Conservation (phyloP, 345 rosid genomes). For the Eucalyptus leucophloia region DNA sequence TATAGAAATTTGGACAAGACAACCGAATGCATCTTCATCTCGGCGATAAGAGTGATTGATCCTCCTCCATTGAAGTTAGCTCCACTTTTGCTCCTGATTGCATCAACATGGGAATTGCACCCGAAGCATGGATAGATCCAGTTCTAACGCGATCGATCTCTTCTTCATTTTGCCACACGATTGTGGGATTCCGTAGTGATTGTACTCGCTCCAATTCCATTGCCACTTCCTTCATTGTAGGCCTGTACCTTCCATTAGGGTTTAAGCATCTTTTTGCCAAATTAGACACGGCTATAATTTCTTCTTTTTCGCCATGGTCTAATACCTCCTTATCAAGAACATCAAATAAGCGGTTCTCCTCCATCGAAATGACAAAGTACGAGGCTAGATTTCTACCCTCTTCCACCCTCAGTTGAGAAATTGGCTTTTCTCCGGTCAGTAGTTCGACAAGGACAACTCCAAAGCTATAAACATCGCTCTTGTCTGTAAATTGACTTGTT, state of each 20-base stretch:
- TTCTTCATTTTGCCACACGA: rapidly evolving
- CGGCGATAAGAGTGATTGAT: background rate
- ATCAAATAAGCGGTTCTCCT: background rate
- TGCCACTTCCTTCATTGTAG: constrained; percentile 1
- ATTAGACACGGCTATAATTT: background rate
- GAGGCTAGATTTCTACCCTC: background rate
- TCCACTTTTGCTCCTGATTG: background rate
- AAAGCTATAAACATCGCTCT: constrained; percentile 3
- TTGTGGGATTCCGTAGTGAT: too few relatives aligned
- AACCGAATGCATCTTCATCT: background rate
- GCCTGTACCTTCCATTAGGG: background rate
- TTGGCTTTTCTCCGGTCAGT: background rate
- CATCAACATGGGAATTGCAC: background rate
- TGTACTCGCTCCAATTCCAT: background rate
- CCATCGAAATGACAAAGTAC: background rate
- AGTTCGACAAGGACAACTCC: constrained; percentile 11
- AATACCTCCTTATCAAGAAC: background rate
- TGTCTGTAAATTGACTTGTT: background rate
- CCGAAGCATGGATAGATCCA: background rate
- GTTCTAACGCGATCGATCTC: rapidly evolving
- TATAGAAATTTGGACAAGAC: background rate
- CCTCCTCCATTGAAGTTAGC: background rate
- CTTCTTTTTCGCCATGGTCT: background rate
- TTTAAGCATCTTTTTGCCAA: constrained; percentile 1
- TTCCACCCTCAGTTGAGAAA: background rate